phyloP scores from a whole-genome alignment of 2,329 filamentous ascomycete species.

The Neofusicoccum cordaticola region DNA sequence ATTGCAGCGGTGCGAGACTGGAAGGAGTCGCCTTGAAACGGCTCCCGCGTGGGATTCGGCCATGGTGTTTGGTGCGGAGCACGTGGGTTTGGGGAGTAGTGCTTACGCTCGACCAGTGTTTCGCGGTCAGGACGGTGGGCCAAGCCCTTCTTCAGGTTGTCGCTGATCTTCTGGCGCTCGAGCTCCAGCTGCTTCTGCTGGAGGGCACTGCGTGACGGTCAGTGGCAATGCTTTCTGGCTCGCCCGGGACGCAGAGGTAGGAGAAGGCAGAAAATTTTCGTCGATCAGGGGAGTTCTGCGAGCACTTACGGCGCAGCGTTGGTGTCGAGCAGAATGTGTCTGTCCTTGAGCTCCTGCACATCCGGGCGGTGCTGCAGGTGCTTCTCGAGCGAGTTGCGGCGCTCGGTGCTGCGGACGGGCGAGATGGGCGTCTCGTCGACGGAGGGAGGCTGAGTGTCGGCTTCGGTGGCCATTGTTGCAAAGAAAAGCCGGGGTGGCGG shows the following conservation, averaged over 20 bases:
- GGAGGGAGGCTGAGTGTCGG: conserved; percentile 20
- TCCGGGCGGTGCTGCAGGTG: conserved; percentile 50
- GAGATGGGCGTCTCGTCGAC: conserved; percentile 43
- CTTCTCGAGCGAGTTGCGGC: conserved; percentile 55
- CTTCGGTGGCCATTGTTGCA: conserved; percentile 13
- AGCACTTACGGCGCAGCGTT: conserved; percentile 61
- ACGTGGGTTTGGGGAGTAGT: conserved; percentile 14
- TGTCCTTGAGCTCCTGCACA: conserved; percentile 63
- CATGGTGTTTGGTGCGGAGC: background rate
- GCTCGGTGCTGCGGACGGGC: conserved; percentile 46
- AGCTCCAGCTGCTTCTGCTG: conserved; percentile 62
- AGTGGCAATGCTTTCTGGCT: background rate
- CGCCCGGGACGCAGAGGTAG: background rate
- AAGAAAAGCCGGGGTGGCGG: background rate
- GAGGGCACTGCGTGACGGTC: conserved; percentile 49
- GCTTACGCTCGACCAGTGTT: conserved; percentile 74
- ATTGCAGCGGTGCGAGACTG: background rate
- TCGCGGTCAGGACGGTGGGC: conserved; percentile 65
- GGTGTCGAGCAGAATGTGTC: conserved; percentile 66
- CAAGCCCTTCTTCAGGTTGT: conserved; percentile 64
- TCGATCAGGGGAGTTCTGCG: background rate
- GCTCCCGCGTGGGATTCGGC: background rate
- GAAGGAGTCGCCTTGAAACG: background rate
- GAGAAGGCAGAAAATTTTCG: background rate
- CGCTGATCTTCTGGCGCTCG: conserved; percentile 61